Evolutionary conservation across 2,329 filamentous ascomycete genomes (phyloP).

Genomic region (Curvularia hawaiiensis): DNA sequence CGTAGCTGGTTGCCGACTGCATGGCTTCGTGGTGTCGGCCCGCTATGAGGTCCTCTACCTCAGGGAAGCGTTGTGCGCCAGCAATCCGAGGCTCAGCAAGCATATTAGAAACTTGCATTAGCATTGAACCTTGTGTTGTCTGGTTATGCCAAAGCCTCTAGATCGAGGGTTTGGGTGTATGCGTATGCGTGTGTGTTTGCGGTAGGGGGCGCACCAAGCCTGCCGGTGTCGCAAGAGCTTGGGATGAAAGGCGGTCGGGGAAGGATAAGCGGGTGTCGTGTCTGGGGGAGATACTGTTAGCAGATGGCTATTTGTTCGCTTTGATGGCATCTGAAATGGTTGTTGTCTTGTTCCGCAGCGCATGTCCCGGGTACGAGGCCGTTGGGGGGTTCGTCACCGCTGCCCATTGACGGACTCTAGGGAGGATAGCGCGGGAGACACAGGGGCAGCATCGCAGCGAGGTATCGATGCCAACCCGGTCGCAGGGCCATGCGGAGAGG

Average conservation of each 20-base stretch:
- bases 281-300: slow-evolving; percentile 33
- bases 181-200: slow-evolving; percentile 22
- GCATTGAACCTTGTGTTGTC: slow-evolving; percentile 17
- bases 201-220: slow-evolving; percentile 40
- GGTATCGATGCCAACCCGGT: slow-evolving; percentile 27
- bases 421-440: slow-evolving; percentile 32
- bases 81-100: slow-evolving; percentile 33
- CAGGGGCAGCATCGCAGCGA: slow-evolving; percentile 25
- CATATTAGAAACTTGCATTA: slow-evolving; percentile 42
- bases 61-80: slow-evolving; percentile 34
- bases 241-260: slow-evolving; percentile 39
- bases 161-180: slow-evolving; percentile 20
- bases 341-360: slow-evolving; percentile 23
- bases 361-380: slow-evolving; percentile 25
- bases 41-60: slow-evolving; percentile 34
- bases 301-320: slow-evolving; percentile 26
- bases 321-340: slow-evolving; percentile 24
- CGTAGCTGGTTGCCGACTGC: slow-evolving; percentile 31
- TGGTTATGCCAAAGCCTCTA: slow-evolving; percentile 23
- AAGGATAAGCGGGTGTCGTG: slow-evolving; percentile 31
- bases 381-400: slow-evolving; percentile 38
- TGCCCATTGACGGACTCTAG: slow-evolving; percentile 38
- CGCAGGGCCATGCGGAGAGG: slow-evolving; percentile 39
- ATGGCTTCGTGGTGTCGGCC: slow-evolving; percentile 37
- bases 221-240: slow-evolving; percentile 49